Conservation (phyloP, 176 grass and related monocot species). For the Thinopyrum elongatum region DNA sequence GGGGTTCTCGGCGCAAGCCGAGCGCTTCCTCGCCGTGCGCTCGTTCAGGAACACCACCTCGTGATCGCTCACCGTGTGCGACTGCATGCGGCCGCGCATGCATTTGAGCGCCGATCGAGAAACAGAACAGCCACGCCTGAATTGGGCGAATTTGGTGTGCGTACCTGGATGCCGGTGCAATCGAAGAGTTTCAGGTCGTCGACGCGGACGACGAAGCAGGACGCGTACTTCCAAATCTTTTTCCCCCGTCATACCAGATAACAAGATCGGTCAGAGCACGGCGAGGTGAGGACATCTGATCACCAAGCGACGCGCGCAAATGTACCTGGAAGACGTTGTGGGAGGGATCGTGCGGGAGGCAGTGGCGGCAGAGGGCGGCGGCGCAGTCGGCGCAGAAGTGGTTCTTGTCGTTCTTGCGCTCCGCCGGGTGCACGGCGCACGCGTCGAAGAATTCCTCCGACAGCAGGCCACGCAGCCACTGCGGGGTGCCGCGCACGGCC, state of each 20-base stretch:
- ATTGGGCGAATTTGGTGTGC: background rate
- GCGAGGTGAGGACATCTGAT: background rate
- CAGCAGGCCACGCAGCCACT: slow-evolving; percentile 41
- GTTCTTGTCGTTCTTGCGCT: slow-evolving; percentile 62
- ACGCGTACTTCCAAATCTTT: slow-evolving; percentile 60
- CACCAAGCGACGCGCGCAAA: background rate
- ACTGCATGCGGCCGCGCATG: background rate
- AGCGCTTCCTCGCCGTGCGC: slow-evolving; percentile 46
- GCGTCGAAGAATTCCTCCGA: slow-evolving; percentile 54
- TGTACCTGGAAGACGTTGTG: slow-evolving; percentile 39
- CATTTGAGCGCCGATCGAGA: background rate
- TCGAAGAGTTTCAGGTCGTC: slow-evolving; percentile 51
- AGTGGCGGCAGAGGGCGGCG: slow-evolving; percentile 50
- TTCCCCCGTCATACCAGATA: background rate
- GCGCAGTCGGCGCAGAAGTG: slow-evolving; percentile 56
- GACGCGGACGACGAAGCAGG: slow-evolving; percentile 49
- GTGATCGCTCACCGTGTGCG: slow-evolving; percentile 50
- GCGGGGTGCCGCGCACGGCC: slow-evolving; percentile 20
- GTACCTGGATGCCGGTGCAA: slow-evolving; percentile 44
- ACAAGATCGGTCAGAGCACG: background rate
- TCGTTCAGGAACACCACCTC: slow-evolving; percentile 62
- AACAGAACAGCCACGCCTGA: background rate
- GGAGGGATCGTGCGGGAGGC: slow-evolving; percentile 36
- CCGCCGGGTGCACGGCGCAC: slow-evolving; percentile 33
- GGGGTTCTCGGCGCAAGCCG: slow-evolving; percentile 29